Evolutionary conservation across 768 basidiomycete genomes (phyloP).

Genomic region (Tricholoma sp.): DNA sequence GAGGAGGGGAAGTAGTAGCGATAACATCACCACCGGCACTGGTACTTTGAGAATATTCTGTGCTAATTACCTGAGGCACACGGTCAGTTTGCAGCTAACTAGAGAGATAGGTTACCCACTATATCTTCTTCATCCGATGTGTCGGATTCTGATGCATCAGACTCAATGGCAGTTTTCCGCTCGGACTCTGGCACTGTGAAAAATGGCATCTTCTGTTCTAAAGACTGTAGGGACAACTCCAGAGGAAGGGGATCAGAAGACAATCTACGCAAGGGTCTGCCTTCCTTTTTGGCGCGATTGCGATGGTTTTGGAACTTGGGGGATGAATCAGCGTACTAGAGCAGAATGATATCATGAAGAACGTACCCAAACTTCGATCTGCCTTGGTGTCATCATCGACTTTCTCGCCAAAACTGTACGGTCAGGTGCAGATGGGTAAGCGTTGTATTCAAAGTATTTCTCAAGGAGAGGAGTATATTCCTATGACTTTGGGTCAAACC

Average conservation of each 20-base stretch:
- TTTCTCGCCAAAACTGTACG: slow-evolving; percentile 36
- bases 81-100: not conserved
- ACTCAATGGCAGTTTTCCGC: slow-evolving; percentile 3
- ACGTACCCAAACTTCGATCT: slow-evolving; percentile 54
- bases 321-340: not conserved
- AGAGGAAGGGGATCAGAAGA: slow-evolving; percentile 14
- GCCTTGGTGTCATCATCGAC: slow-evolving; percentile 35
- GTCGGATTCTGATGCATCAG: slow-evolving; percentile 10
- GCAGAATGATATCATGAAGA: not conserved
- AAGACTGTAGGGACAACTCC: slow-evolving; percentile 16
- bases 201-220: slow-evolving; percentile 22
- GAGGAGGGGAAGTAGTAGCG: slow-evolving; percentile 8
- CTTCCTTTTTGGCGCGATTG: slow-evolving; percentile 30
- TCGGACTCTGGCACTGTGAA: slow-evolving; percentile 17
- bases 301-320: slow-evolving; percentile 57
- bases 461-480: slow-evolving; percentile 42
- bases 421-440: slow-evolving; percentile 40
- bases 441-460: slow-evolving; percentile 42
- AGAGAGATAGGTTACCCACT: not conserved
- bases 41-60: not conserved
- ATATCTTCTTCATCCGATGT: slow-evolving; percentile 8
- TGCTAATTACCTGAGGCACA: not conserved
- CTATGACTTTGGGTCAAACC: slow-evolving; percentile 18
- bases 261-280: slow-evolving; percentile 16
- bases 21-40: not conserved